Conservation (phyloP, 2,329 filamentous ascomycete species). For the Fusarium temperatum region DNA sequence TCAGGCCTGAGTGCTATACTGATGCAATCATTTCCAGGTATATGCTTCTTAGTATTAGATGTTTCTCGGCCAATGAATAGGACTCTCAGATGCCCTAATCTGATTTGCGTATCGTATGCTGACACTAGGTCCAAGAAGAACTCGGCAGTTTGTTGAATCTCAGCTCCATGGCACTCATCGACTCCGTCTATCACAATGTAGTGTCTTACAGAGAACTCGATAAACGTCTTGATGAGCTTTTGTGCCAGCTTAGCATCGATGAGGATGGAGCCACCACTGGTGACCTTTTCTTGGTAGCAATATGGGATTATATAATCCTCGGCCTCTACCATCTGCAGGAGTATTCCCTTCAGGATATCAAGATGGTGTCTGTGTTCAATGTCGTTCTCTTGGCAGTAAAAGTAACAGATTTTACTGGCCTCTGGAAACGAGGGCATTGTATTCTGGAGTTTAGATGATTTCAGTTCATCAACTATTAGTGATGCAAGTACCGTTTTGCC, state of each 20-base stretch:
- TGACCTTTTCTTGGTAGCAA: neutral
- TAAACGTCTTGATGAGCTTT: neutral
- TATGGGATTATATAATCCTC: neutral
- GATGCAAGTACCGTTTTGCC: neutral
- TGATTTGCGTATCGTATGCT: neutral
- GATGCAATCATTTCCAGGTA: neutral
- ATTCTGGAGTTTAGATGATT: neutral
- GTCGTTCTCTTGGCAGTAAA: slow-evolving; percentile 4
- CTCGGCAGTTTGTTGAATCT: neutral
- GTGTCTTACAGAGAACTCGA: neutral
- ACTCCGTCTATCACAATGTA: slow-evolving; percentile 1
- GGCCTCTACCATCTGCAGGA: neutral
- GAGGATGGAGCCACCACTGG: neutral
- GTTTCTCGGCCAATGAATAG: slow-evolving; percentile 6
- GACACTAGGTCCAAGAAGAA: neutral
- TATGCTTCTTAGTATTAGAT: neutral
- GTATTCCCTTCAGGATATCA: neutral
- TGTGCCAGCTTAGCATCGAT: neutral
- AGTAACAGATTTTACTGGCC: neutral
- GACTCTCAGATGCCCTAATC: neutral
- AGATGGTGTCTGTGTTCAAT: neutral
- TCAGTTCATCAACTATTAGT: neutral
- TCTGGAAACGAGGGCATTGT: fast-evolving
- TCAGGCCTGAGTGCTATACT: neutral
- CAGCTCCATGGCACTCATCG: neutral